Evolutionary conservation across 225 moss, liverwort and hornwort genomes (phyloP).

Genomic region (Physcomitrellopsis africana): DNA sequence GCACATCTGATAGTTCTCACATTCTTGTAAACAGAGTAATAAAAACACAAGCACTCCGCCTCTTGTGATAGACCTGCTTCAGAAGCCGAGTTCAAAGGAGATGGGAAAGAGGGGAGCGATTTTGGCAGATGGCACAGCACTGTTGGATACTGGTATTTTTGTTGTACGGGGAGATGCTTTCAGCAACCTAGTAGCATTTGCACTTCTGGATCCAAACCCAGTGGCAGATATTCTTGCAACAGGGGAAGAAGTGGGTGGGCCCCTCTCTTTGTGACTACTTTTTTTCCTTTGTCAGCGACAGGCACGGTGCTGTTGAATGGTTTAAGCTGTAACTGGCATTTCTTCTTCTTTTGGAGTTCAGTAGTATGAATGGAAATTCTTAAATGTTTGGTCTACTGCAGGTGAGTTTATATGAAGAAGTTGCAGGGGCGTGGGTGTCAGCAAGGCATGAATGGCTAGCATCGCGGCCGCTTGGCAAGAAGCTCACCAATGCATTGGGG

Average conservation of each 20-base stretch:
- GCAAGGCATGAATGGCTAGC: constrained; percentile 68
- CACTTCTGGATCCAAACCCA: constrained; percentile 59
- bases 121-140: constrained; percentile 48
- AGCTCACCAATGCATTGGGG: constrained; percentile 65
- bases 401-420: constrained; percentile 85
- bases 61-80: constrained; percentile 66
- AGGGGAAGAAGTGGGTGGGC: constrained; percentile 76
- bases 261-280: constrained; percentile 26
- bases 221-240: constrained; percentile 55
- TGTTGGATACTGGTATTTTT: constrained; percentile 78
- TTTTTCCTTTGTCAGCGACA: not conserved
- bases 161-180: constrained; percentile 60
- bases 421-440: constrained; percentile 80
- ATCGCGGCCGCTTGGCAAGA: constrained; percentile 69
- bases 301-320: constrained; percentile 6
- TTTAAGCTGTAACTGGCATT: constrained; percentile 13
- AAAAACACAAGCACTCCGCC: constrained; percentile 27
- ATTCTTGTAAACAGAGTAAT: constrained; percentile 31
- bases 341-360: not conserved
- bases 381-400: constrained; percentile 31
- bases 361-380: not conserved
- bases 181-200: constrained; percentile 52
- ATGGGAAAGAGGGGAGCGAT: constrained; percentile 61
- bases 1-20: constrained; percentile 21
- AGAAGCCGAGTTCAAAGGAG: constrained; percentile 60